Percentiles rank a stretch among this genome's conserved stretches.
These are phyloP conservation scores for Tulasnella sp. DNA, from an alignment of 768 basidiomycete species.

Conservation along the genomic window DNA sequence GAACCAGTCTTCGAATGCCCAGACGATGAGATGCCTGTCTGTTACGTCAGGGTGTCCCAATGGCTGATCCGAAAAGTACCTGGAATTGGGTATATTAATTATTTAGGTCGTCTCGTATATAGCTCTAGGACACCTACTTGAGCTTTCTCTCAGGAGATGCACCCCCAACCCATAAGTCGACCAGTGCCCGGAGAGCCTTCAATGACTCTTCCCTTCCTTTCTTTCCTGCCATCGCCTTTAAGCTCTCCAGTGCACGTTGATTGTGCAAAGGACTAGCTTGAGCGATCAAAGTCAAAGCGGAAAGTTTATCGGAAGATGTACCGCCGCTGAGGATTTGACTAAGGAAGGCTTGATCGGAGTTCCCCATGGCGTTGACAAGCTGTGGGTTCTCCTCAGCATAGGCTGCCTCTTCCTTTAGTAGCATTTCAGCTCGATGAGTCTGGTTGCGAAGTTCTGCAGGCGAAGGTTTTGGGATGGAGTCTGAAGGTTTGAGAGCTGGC, in stretches of 20 bases:
- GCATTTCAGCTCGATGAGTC: neutral
- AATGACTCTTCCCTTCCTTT: constrained; percentile 89
- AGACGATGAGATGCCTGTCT: constrained; percentile 66
- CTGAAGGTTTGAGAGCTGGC: neutral
- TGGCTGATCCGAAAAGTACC: constrained; percentile 88
- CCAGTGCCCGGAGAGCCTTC: constrained; percentile 81
- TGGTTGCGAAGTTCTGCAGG: neutral
- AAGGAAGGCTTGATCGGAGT: constrained; percentile 72
- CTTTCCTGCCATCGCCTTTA: constrained; percentile 74
- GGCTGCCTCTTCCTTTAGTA: constrained; percentile 7
- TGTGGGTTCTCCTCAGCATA: neutral
- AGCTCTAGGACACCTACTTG: constrained; percentile 44
- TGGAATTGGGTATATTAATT: constrained; percentile 29
- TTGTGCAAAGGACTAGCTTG: constrained; percentile 86
- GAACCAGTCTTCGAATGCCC: constrained; percentile 95
- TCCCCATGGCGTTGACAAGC: neutral
- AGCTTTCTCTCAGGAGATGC: constrained; percentile 84
- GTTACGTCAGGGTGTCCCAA: constrained; percentile 53
- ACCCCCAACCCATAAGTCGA: constrained; percentile 97
- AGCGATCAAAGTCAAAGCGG: constrained; percentile 81
- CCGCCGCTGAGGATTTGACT: constrained; percentile 78
- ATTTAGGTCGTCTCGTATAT: neutral
- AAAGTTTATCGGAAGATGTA: constrained; percentile 85
- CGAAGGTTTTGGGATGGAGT: neutral
- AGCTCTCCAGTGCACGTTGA: constrained; percentile 63